Percentiles rank a stretch among this genome's conserved stretches.
These are phyloP conservation scores for Euphorbia neoarborescens DNA, from an alignment of 441 rosid species.

Conservation along the genomic window DNA sequence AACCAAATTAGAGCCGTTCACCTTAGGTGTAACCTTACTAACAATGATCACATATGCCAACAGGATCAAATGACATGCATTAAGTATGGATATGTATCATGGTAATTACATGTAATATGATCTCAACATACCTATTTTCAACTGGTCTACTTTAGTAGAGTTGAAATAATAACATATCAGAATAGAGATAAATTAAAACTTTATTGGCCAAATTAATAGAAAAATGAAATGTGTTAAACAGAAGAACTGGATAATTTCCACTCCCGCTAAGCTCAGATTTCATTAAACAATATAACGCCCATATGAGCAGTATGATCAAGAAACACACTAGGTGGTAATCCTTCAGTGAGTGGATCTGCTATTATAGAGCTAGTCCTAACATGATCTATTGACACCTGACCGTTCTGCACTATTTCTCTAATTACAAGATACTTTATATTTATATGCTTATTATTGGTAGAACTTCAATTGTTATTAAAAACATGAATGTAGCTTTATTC, in stretches of 20 bases:
- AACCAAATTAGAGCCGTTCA: too few relatives aligned
- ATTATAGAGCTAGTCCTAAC: not conserved
- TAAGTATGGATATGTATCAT: too few relatives aligned
- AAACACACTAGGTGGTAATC: not conserved
- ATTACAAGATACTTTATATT: not conserved
- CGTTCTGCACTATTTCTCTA: not conserved
- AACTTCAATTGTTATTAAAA: too few relatives aligned
- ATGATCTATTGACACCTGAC: not conserved
- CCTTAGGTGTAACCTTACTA: not conserved
- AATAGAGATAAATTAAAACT: too few relatives aligned
- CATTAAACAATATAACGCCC: not conserved
- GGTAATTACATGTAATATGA: too few relatives aligned
- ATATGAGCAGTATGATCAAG: not conserved
- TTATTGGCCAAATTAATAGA: not conserved
- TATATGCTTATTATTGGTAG: too few relatives aligned
- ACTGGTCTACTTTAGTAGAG: too few relatives aligned
- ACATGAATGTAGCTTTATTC: too few relatives aligned
- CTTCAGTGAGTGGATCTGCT: not conserved
- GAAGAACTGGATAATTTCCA: not conserved
- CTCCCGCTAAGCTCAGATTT: not conserved
- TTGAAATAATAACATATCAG: not conserved
- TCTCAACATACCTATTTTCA: too few relatives aligned
- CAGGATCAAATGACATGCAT: too few relatives aligned
- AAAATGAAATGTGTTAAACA: not conserved
- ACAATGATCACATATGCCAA: too few relatives aligned